A percentile compares a stretch with the other conserved stretches of the same genome.
Conservation (phyloP, 1,139 yeast genomes). For the Kodamaea suecica region DNA sequence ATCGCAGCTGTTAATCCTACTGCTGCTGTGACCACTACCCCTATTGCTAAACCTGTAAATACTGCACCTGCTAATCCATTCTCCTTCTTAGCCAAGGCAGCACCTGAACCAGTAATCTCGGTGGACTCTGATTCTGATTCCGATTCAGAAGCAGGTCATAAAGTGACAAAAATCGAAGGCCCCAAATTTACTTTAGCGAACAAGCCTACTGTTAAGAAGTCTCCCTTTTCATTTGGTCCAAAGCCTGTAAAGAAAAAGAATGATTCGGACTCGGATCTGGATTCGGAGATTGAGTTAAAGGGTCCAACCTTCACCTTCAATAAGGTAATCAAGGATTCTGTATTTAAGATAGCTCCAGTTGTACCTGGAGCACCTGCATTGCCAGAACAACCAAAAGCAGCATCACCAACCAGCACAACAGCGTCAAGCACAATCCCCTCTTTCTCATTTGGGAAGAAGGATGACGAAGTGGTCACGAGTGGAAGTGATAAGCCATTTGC, state of each 20-base stretch:
- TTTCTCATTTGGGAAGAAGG: slow-evolving; percentile 9
- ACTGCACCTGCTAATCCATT: slow-evolving; percentile 2
- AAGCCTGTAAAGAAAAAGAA: slow-evolving; percentile 38
- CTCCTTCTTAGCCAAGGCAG: slow-evolving; percentile 1
- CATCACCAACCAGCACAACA: not conserved
- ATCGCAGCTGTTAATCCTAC: slow-evolving; percentile 9
- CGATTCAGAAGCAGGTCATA: slow-evolving; percentile 38
- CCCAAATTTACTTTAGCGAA: slow-evolving; percentile 56
- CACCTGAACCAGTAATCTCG: slow-evolving; percentile 8
- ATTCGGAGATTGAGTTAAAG: slow-evolving; percentile 55
- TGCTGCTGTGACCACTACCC: slow-evolving; percentile 1
- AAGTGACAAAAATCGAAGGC: slow-evolving; percentile 52
- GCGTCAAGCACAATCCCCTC: slow-evolving; percentile 5
- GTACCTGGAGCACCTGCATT: not conserved
- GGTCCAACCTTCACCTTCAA: slow-evolving; percentile 64
- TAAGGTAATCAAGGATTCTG: slow-evolving; percentile 45
- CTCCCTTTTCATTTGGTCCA: slow-evolving; percentile 57
- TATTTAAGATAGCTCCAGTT: slow-evolving; percentile 40
- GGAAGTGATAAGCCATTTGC: slow-evolving; percentile 10
- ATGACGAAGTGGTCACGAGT: slow-evolving; percentile 1
- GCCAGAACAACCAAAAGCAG: slow-evolving; percentile 1
- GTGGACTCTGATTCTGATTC: slow-evolving; percentile 24
- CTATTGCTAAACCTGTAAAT: not conserved
- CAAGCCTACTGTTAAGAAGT: slow-evolving; percentile 53
- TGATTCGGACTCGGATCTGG: slow-evolving; percentile 45